These are phyloP conservation scores for Pseudisothecium myosuroides DNA, from an alignment of 225 moss, liverwort and hornwort species.

Conservation along the genomic window DNA sequence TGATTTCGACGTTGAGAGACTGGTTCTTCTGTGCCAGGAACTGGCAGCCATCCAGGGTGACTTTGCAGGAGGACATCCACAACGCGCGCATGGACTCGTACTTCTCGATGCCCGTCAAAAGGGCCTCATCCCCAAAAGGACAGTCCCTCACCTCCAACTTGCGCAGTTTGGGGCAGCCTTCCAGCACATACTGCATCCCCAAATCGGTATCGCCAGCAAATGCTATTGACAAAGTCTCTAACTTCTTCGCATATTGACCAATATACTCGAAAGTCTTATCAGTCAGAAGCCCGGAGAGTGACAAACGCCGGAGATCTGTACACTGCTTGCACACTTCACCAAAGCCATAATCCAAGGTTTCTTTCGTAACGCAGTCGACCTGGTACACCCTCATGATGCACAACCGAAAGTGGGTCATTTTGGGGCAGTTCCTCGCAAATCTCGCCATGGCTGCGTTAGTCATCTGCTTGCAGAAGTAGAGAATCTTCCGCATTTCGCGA, in stretches of 20 bases:
- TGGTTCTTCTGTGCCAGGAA: conserved; percentile 31
- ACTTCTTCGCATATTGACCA: conserved; percentile 27
- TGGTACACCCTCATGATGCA: conserved; percentile 52
- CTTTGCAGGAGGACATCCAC: conserved; percentile 39
- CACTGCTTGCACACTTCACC: conserved; percentile 69
- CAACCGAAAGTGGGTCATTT: conserved; percentile 70
- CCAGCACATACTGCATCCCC: conserved; percentile 39
- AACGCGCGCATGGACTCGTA: conserved; percentile 47
- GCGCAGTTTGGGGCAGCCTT: conserved; percentile 28
- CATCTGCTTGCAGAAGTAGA: conserved; percentile 97
- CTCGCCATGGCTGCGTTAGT: conserved; percentile 58
- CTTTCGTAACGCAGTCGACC: conserved; percentile 37
- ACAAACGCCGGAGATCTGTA: conserved; percentile 62
- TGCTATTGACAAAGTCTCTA: conserved; percentile 37
- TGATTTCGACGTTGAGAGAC: conserved; percentile 31
- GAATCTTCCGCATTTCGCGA: conserved; percentile 67
- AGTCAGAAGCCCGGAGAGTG: conserved; percentile 72
- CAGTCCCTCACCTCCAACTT: conserved; percentile 37
- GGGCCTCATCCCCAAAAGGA: conserved; percentile 41
- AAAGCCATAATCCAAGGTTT: conserved; percentile 62
- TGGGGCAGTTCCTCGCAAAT: conserved; percentile 65
- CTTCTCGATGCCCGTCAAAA: conserved; percentile 35
- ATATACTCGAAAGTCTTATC: conserved; percentile 49
- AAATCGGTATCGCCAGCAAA: conserved; percentile 27
- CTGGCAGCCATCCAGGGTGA: conserved; percentile 36